phyloP scores from a whole-genome alignment of 2,329 filamentous ascomycete genomes.

The Colletotrichum musicola region DNA sequence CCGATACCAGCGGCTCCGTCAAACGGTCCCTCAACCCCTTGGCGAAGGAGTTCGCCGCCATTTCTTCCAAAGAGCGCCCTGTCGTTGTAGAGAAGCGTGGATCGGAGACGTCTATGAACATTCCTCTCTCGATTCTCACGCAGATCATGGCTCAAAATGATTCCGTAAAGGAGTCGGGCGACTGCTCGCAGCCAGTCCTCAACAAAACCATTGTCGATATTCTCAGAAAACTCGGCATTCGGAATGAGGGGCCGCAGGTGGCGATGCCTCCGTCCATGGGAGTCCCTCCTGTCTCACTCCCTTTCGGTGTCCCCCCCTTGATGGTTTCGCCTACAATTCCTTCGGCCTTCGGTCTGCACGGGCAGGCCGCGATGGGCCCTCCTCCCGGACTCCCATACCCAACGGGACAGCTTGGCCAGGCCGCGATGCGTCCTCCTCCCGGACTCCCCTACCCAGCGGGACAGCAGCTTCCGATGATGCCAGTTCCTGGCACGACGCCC shows the following conservation, averaged over 20 bases:
- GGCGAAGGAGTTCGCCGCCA: slow-evolving; percentile 30
- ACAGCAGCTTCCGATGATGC: too few relatives aligned
- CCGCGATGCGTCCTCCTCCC: neutral
- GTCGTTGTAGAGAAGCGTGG: slow-evolving; percentile 10
- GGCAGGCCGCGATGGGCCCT: neutral
- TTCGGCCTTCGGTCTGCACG: neutral
- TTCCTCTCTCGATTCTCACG: slow-evolving; percentile 26
- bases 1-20: slow-evolving; percentile 15
- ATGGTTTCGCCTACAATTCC: neutral
- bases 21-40: slow-evolving; percentile 33
- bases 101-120: slow-evolving; percentile 30
- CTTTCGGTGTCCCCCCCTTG: neutral
- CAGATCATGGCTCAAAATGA: slow-evolving; percentile 10
- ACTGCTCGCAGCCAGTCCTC: neutral
- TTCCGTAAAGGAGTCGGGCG: neutral
- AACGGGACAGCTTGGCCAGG: neutral
- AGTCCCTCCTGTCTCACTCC: neutral
- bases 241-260: neutral
- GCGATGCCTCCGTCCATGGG: neutral
- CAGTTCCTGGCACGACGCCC: too few relatives aligned
- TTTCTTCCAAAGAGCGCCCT: slow-evolving; percentile 6
- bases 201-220: slow-evolving; percentile 27
- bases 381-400: neutral
- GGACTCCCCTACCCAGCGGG: too few relatives aligned
- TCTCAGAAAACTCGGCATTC: slow-evolving; percentile 24